Percentiles rank a stretch among this genome's conserved stretches.
Conservation (phyloP, 2,329 filamentous ascomycete species). For the Aspergillus bombycis region DNA sequence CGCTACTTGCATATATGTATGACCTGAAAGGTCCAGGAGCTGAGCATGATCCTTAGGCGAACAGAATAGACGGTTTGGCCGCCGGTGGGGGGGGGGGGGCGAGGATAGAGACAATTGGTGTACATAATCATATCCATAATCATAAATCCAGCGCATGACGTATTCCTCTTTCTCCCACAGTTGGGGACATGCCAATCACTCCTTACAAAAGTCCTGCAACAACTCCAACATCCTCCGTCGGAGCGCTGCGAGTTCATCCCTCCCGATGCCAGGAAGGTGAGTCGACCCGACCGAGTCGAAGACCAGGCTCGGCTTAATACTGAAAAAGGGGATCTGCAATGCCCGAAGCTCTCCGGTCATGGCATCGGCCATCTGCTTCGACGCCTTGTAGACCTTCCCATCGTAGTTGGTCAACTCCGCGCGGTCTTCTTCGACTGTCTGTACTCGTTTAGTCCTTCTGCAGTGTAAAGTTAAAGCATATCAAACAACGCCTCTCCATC, state of each 20-base stretch:
- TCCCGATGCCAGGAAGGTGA: background rate
- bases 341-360: slow-evolving; percentile 59
- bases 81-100: no score
- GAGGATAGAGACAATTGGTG: slow-evolving; percentile 22
- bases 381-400: slow-evolving; percentile 64
- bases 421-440: slow-evolving; percentile 53
- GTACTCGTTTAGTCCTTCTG: slow-evolving; percentile 3
- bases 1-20: slow-evolving; percentile 5
- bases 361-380: slow-evolving; percentile 61
- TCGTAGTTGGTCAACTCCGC: slow-evolving; percentile 63
- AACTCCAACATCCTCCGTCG: slow-evolving; percentile 54
- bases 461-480: background rate
- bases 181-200: slow-evolving; percentile 24
- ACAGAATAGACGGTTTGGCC: slow-evolving; percentile 21
- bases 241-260: slow-evolving; percentile 32
- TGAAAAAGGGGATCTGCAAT: slow-evolving; percentile 65
- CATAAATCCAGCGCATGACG: background rate
- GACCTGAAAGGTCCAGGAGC: slow-evolving; percentile 2
- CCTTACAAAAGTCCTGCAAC: slow-evolving; percentile 54
- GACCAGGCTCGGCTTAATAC: slow-evolving; percentile 45
- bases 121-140: slow-evolving; percentile 26
- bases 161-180: background rate
- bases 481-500: background rate
- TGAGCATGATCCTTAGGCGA: slow-evolving; percentile 20
- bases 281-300: background rate